Conservation (phyloP, 352 stramenopile genomes). For the Phytophthora chlamydospora region DNA sequence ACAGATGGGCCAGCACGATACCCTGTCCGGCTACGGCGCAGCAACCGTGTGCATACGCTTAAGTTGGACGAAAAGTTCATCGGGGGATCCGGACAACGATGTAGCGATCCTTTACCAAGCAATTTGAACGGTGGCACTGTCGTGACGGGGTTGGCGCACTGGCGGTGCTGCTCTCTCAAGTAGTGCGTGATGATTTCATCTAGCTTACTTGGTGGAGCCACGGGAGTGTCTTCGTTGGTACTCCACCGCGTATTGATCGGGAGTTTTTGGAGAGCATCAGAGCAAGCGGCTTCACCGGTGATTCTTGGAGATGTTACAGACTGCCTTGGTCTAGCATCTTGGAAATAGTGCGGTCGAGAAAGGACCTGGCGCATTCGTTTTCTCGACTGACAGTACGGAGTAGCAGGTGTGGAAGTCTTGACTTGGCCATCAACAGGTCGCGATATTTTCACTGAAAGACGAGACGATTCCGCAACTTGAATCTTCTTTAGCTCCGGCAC, state of each 20-base stretch:
- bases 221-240: slow-evolving; percentile 11
- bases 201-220: slow-evolving; percentile 50
- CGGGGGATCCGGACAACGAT: slow-evolving; percentile 80
- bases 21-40: slow-evolving; percentile 52
- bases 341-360: slow-evolving; percentile 40
- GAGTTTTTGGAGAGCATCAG: slow-evolving; percentile 43
- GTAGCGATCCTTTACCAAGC: slow-evolving; percentile 52
- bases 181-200: slow-evolving; percentile 90
- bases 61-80: slow-evolving; percentile 48
- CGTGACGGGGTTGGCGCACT: slow-evolving; percentile 86
- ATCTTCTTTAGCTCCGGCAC: slow-evolving; percentile 34
- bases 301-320: slow-evolving; percentile 27
- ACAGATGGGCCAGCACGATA: slow-evolving; percentile 51
- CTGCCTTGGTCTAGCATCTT: slow-evolving; percentile 22
- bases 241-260: slow-evolving; percentile 44
- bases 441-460: slow-evolving; percentile 23
- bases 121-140: slow-evolving; percentile 89
- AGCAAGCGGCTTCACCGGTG: slow-evolving; percentile 9
- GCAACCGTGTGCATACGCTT: slow-evolving; percentile 70
- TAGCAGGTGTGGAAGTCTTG: slow-evolving; percentile 10
- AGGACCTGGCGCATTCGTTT: slow-evolving; percentile 45
- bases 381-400: slow-evolving; percentile 31
- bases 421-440: slow-evolving; percentile 14
- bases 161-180: slow-evolving; percentile 87
- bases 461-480: slow-evolving; percentile 20